Evolutionary conservation across 305 asterid species (phyloP).

Genomic region (Coffea humblotiana): DNA sequence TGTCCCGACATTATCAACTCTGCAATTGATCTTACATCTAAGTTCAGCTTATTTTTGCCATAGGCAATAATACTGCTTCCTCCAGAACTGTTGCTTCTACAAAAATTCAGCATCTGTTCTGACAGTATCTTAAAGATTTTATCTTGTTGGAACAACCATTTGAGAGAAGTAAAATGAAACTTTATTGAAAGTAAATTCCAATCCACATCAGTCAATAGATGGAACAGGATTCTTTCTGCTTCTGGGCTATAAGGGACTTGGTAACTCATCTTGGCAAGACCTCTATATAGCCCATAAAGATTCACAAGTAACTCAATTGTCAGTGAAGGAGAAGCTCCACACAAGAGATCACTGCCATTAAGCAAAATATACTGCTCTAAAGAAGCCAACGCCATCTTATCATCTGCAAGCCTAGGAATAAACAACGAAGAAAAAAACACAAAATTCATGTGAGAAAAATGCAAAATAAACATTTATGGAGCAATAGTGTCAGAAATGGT

Average conservation of each 20-base stretch:
- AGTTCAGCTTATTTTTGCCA: conserved; percentile 32
- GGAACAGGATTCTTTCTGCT: conserved; percentile 76
- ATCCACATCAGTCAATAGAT: conserved; percentile 55
- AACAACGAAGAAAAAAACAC: conserved; percentile 10
- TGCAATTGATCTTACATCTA: conserved; percentile 53
- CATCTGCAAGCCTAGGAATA: conserved; percentile 71
- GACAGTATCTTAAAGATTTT: conserved; percentile 63
- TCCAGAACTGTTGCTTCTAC: conserved; percentile 43
- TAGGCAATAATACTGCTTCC: conserved; percentile 33
- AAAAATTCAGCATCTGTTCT: conserved; percentile 62
- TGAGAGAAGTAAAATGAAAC: conserved; percentile 67
- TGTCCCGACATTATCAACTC: conserved; percentile 70
- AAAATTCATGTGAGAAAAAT: background rate
- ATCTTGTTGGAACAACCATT: conserved; percentile 96
- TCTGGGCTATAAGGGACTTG: conserved; percentile 89
- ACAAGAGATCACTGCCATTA: conserved; percentile 48
- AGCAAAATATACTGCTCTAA: conserved; percentile 88
- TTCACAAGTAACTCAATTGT: conserved; percentile 51
- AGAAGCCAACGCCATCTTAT: conserved; percentile 79
- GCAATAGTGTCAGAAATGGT: conserved; percentile 3
- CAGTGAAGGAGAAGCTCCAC: conserved; percentile 44
- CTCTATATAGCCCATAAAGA: conserved; percentile 77
- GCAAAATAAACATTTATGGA: conserved; percentile 13
- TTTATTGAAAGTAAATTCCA: conserved; percentile 74
- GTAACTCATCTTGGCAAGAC: conserved; percentile 73